Base-by-base conservation (phyloP, 495 filamentous ascomycete genomes). In the Penicillium daleae region DNA sequence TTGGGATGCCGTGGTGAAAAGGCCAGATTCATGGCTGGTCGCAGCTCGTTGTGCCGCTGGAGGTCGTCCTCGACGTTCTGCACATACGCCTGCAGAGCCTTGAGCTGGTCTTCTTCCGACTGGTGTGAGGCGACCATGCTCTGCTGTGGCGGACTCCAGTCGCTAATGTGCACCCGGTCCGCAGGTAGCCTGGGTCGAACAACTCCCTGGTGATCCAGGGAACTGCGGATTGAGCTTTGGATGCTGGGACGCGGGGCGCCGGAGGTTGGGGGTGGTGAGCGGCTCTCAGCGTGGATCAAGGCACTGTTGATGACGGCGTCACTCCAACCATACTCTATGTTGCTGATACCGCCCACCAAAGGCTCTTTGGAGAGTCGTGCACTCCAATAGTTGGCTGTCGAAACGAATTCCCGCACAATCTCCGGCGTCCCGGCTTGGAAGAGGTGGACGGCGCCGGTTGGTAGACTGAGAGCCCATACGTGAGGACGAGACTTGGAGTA, bases 351-450 rank as follows among this genome's bases (percentile, higher is more conserved):
- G 27, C 94, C 95, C 9, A 93, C 84, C 5, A 98, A 79, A 12
- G 95, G 95, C 63, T 97, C 90, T 62, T 97, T 97, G 68, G 92
- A 96, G 9, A 98, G 80, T 46, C 95, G 85, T 2, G 95, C 93
- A 68, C 91, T 92, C 95, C 95, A 99, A 77, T 99, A 99, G 77
- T 99, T 99, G 66, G 92, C 94, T 0, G 92, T 96, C 35, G 86
- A 87, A 54, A 97, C 92, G 62, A 97, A 99, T 68, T 99, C 95
- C 54, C 88, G 88, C 49, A 93, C 89, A 66, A 99, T 97, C 70
- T 98, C 96, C 2, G 91, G 87, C 0, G 95, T 99, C 46, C 96
- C 95, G 62, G 92, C 96, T 72, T 98, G 93, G 83, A 99, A 99
- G 27, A 98, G 84, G 74, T 99, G 96, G 15, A 98, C 92, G 3